Percentiles rank a stretch among this genome's conserved stretches.
Conservation (phyloP, 805 yeast species). For the Helenozyma rhizophorensis region DNA sequence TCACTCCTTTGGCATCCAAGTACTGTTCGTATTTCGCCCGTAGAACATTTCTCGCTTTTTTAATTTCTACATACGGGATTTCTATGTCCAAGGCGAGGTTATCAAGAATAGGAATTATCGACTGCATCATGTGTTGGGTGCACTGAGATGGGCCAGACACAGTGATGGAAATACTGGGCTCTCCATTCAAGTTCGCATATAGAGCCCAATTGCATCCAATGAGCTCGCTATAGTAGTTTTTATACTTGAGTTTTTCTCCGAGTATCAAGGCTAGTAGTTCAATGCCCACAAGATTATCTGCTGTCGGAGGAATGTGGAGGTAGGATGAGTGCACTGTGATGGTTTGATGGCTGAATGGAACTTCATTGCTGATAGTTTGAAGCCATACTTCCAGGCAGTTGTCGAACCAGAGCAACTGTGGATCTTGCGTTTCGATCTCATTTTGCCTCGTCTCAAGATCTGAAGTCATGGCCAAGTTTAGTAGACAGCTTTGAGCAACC, state of each 20-base stretch:
- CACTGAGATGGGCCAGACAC: conserved; percentile 50
- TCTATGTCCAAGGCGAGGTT: no score
- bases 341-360: no score
- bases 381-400: no score
- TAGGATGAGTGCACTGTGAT: conserved; percentile 44
- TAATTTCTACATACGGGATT: conserved; percentile 33
- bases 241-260: conserved; percentile 33
- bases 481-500: no score
- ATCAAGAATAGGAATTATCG: no score
- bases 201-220: conserved; percentile 56
- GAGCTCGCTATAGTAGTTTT: conserved; percentile 51
- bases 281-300: conserved; percentile 40
- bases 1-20: conserved; percentile 40
- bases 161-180: conserved; percentile 47
- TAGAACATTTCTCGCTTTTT: conserved; percentile 42
- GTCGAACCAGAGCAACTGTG: no score
- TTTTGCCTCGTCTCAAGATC: no score
- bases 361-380: no score
- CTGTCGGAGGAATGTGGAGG: conserved; percentile 25
- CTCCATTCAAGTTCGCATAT: conserved; percentile 51
- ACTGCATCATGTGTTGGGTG: conserved; percentile 29
- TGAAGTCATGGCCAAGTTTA: no score
- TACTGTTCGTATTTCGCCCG: conserved; percentile 46
- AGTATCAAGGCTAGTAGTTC: conserved; percentile 53
- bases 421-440: no score